phyloP scores from a whole-genome alignment of 2,329 filamentous ascomycete genomes.

The Aspergillus sp. region DNA sequence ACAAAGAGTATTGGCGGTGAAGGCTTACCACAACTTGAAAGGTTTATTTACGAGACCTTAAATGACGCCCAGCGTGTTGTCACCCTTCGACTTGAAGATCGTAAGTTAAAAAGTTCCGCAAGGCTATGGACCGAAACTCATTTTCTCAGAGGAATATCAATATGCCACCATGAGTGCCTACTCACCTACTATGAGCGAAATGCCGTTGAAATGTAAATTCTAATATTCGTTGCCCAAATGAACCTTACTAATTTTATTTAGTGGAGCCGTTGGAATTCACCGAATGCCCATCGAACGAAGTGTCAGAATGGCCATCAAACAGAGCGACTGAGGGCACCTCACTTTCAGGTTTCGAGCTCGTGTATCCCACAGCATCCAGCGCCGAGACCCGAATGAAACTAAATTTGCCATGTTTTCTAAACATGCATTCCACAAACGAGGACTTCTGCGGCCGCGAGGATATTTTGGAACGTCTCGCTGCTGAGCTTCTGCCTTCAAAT shows the following conservation, averaged over 20 bases:
- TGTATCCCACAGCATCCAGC: not conserved
- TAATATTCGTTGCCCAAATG: not conserved
- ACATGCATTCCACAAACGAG: slow-evolving; percentile 8
- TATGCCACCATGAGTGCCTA: slow-evolving; percentile 20
- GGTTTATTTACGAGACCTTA: slow-evolving; percentile 1
- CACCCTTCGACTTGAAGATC: slow-evolving; percentile 12
- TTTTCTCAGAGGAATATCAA: slow-evolving; percentile 16
- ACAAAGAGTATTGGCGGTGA: slow-evolving; percentile 6
- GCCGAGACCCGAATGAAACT: not conserved
- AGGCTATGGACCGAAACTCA: slow-evolving; percentile 3
- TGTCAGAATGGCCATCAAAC: slow-evolving; percentile 1
- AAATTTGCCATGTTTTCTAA: slow-evolving; percentile 1
- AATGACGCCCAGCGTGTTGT: slow-evolving; percentile 6
- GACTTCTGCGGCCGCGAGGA: slow-evolving; percentile 24
- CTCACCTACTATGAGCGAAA: slow-evolving; percentile 21
- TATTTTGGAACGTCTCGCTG: slow-evolving; percentile 19
- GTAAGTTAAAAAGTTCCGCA: slow-evolving; percentile 10
- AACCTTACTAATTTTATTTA: not conserved
- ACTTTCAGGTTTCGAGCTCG: slow-evolving; percentile 2
- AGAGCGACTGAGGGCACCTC: slow-evolving; percentile 3
- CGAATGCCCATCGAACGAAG: slow-evolving; percentile 1
- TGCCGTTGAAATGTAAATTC: slow-evolving; percentile 11
- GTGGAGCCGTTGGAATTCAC: not conserved
- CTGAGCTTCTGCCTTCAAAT: slow-evolving; percentile 21
- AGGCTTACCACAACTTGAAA: not conserved